Conservation (phyloP, 2,329 filamentous ascomycete species). For the Cadophora sp. region DNA sequence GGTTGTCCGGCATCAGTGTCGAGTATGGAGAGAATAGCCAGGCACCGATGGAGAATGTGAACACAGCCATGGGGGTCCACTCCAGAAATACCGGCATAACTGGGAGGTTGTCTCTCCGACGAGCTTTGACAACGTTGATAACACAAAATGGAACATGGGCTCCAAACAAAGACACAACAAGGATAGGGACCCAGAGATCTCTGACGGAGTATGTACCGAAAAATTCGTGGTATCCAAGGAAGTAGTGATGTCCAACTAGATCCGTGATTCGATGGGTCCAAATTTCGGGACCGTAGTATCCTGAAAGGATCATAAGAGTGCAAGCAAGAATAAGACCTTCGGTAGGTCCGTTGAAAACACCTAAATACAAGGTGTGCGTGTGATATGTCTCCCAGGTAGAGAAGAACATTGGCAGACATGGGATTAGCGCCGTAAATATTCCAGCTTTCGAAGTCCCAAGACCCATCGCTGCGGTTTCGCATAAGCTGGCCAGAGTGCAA, state of each 20-base stretch:
- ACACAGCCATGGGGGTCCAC: slow-evolving; percentile 90
- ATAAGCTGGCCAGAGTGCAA: slow-evolving; percentile 89
- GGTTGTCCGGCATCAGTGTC: slow-evolving; percentile 80
- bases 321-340: slow-evolving; percentile 93
- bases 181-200: slow-evolving; percentile 84
- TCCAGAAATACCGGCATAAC: slow-evolving; percentile 86
- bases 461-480: slow-evolving; percentile 93
- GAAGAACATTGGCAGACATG: slow-evolving; percentile 98
- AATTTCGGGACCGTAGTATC: slow-evolving; percentile 85
- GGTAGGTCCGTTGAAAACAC: slow-evolving; percentile 95
- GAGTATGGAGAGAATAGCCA: slow-evolving; percentile 95
- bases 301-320: slow-evolving; percentile 83
- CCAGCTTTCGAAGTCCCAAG: slow-evolving; percentile 84
- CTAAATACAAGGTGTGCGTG: slow-evolving; percentile 94
- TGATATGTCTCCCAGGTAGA: slow-evolving; percentile 99
- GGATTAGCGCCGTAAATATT: slow-evolving; percentile 89
- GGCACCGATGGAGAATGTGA: slow-evolving; percentile 73
- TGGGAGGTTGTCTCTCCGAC: slow-evolving; percentile 74
- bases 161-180: slow-evolving; percentile 68
- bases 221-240: slow-evolving; percentile 59
- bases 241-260: slow-evolving; percentile 65
- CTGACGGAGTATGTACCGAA: slow-evolving; percentile 78
- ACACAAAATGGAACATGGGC: slow-evolving; percentile 90
- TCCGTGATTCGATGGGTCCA: slow-evolving; percentile 80
- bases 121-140: slow-evolving; percentile 80